A percentile compares a stretch with the other conserved stretches of the same genome.
These are phyloP conservation scores for Astraeus odoratus DNA, from an alignment of 768 basidiomycete genomes.

Conservation along the genomic window DNA sequence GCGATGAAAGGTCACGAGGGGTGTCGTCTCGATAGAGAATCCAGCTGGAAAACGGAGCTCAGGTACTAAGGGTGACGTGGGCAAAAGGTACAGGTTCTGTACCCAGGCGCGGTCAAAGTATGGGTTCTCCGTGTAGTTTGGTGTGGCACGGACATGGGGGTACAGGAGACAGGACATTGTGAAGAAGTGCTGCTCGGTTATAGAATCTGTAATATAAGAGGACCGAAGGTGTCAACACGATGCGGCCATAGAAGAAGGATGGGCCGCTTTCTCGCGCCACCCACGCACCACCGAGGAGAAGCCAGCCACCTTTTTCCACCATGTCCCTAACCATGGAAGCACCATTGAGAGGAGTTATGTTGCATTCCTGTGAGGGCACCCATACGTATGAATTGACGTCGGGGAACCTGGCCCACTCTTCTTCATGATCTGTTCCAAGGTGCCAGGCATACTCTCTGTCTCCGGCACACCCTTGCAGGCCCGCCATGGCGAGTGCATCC, in stretches of 20 bases:
- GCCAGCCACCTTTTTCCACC: conserved; percentile 66
- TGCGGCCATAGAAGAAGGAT: neutral
- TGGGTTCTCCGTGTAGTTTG: conserved; percentile 47
- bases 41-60: conserved; percentile 38
- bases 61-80: conserved; percentile 33
- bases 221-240: neutral
- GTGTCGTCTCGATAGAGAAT: conserved; percentile 51
- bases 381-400: conserved; percentile 45
- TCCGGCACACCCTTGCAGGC: conserved; percentile 56
- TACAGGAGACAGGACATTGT: conserved; percentile 60
- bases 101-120: conserved; percentile 61
- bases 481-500: conserved; percentile 47
- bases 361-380: conserved; percentile 42
- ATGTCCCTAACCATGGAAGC: conserved; percentile 46
- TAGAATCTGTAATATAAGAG: conserved; percentile 50
- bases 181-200: conserved; percentile 70
- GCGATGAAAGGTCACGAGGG: conserved; percentile 59
- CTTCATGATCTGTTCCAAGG: conserved; percentile 43
- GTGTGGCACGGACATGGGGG: conserved; percentile 61
- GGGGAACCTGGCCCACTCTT: conserved; percentile 48
- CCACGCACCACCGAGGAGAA: conserved; percentile 56
- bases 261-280: too few species aligned
- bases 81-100: conserved; percentile 56
- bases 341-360: conserved; percentile 34
- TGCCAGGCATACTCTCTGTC: conserved; percentile 61